Evolutionary conservation across 2,329 filamentous ascomycete species (phyloP), one percentile per base, ranked within the genome.

Genomic region (Colletotrichum sp.): DNA sequence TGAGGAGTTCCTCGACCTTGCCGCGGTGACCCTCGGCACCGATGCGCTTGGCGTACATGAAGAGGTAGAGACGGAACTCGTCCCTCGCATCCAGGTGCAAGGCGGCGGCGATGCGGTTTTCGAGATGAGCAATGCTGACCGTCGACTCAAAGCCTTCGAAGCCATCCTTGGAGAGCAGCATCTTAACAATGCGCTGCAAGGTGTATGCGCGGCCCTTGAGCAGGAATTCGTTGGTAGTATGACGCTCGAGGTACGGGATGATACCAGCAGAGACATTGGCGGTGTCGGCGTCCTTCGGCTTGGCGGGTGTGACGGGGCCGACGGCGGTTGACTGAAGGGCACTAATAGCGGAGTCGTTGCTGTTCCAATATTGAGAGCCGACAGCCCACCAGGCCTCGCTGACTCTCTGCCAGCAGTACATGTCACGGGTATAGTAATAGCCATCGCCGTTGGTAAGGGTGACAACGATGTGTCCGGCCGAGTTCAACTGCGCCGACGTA

Each of bases 351-450:
- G 95, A 96, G 81, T 98, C 97, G 69, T 96, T 98, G 1, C 96
- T 98, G 84, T 99, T 99, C 98, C 97, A 99, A 84, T 99, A 99
- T 83, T 99, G 97, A 80, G 95, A 98, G 21, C 96, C 96, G 0
- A 99, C 96, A 0, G 96, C 96, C 96, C 97, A 99, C 97, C 97
- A 99, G 3, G 95, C 91, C 83, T 99, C 98, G 3, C 96, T 98
- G n/a, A 99, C 89, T 12, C 96, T 93, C 84, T 99, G 96, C 97
- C 97, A 99, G 9, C 93, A 92, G 84, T 93, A 96, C 93, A 99
- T 95, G 21, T 90, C 90, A 1, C 94, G 91, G 3, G 95, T 95
- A 85, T 99, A 99, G 69, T 93, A 93, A 85, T 96, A 99, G 3
- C 97, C 97, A 80, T 99, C 96, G 24, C 97, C 97, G 80, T 98